phyloP scores from a whole-genome alignment of 768 basidiomycete species.

The Tylopilus plumbeoviolaceoides region DNA sequence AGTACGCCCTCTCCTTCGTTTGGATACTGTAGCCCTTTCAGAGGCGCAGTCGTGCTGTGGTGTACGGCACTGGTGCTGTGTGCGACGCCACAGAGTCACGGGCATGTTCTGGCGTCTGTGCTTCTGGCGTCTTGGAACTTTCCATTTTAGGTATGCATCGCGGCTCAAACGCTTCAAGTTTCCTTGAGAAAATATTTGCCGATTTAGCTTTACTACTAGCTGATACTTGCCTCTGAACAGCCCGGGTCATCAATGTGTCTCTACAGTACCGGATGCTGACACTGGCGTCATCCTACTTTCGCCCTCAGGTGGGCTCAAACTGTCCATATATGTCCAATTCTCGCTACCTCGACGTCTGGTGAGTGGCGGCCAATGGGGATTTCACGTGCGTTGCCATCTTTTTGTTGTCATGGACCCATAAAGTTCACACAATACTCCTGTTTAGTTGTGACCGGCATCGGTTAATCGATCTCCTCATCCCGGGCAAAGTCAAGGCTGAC shows the following conservation, averaged over 20 bases:
- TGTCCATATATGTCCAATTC: background rate
- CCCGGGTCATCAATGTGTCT: background rate
- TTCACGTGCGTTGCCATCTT: conserved; percentile 6
- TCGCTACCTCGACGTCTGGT: background rate
- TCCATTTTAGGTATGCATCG: conserved; percentile 12
- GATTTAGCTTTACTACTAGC: background rate
- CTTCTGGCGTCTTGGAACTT: background rate
- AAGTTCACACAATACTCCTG: background rate
- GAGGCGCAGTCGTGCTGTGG: conserved; percentile 13
- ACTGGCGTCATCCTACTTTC: background rate
- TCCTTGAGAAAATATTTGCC: background rate
- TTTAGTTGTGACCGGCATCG: conserved; percentile 3
- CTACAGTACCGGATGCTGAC: background rate
- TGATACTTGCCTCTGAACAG: background rate
- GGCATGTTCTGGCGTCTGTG: background rate
- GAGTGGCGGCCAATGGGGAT: conserved; percentile 1
- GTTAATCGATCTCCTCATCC: background rate
- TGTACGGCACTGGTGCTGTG: conserved; percentile 13
- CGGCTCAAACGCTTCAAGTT: background rate
- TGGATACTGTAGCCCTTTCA: background rate
- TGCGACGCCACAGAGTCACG: background rate
- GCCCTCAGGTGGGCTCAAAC: background rate
- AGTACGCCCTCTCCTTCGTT: background rate
- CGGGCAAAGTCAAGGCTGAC: conserved; percentile 2
- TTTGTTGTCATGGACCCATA: conserved; percentile 2